Conservation (phyloP, 1,284 basidiomycete genomes). For the Singerocomus inundabilis region DNA sequence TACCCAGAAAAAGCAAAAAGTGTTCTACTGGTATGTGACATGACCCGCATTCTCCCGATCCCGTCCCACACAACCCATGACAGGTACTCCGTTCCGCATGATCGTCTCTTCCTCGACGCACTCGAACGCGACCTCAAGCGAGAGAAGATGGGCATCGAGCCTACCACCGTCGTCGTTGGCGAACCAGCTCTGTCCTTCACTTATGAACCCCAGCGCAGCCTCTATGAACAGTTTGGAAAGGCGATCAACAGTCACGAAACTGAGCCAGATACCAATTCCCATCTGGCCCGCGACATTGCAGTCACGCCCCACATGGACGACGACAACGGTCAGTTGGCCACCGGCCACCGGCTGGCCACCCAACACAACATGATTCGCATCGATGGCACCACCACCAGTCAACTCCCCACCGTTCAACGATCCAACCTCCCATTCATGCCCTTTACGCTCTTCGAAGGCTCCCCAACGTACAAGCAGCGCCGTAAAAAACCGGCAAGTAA, state of each 20-base stretch:
- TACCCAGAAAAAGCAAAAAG: conserved; percentile 95
- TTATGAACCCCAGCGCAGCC: conserved; percentile 80
- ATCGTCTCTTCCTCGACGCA: conserved; percentile 92
- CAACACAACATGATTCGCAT: conserved; percentile 28
- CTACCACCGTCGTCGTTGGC: conserved; percentile 73
- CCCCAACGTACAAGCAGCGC: conserved; percentile 83
- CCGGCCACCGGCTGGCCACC: neutral
- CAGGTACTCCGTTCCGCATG: conserved; percentile 85
- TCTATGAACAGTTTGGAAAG: conserved; percentile 83
- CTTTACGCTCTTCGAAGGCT: conserved; percentile 79
- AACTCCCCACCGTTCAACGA: conserved; percentile 29
- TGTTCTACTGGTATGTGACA: conserved; percentile 80
- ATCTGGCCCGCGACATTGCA: conserved; percentile 41
- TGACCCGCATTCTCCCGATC: neutral
- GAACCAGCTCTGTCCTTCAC: conserved; percentile 83
- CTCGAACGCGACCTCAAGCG: conserved; percentile 91
- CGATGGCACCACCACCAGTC: conserved; percentile 21
- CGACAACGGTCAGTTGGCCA: conserved; percentile 8
- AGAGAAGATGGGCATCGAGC: conserved; percentile 83
- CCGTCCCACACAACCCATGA: conserved; percentile 34
- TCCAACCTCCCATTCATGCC: conserved; percentile 56
- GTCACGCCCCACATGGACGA: conserved; percentile 15
- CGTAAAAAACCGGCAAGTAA: conserved; percentile 63
- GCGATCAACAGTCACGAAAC: conserved; percentile 46
- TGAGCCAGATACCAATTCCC: conserved; percentile 45